Conservation (phyloP, 78 protist genomes). For the Dictyostelium discoideum region DNA sequence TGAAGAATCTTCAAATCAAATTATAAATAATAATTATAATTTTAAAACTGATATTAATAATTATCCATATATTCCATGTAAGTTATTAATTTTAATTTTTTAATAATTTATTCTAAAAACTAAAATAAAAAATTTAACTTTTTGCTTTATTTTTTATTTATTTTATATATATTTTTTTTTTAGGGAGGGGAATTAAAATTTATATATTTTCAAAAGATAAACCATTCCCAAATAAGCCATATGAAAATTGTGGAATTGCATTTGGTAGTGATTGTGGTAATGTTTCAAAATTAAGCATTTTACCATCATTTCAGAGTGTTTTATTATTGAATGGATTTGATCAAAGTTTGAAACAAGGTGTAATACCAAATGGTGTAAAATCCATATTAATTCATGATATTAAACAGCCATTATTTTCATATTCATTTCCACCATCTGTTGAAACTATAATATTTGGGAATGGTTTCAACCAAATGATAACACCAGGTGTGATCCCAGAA, state of each 20-base stretch:
- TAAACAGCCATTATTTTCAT: not conserved
- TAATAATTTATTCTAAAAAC: too few relatives aligned
- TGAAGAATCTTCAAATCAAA: not conserved
- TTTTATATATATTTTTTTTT: too few relatives aligned
- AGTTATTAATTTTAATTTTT: not conserved
- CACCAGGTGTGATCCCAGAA: not conserved
- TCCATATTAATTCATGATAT: not conserved
- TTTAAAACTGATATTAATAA: not conserved
- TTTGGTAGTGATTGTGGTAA: not conserved
- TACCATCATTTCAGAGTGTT: not conserved
- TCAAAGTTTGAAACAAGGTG: not conserved
- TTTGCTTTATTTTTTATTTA: too few relatives aligned
- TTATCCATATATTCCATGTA: not conserved
- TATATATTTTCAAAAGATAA: not conserved
- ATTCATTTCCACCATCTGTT: not conserved
- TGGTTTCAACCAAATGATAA: not conserved
- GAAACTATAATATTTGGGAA: not conserved
- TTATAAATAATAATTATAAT: too few relatives aligned
- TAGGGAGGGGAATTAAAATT: not conserved
- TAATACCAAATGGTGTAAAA: not conserved
- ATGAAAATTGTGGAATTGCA: not conserved
- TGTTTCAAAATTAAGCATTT: not conserved
- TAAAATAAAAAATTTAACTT: too few relatives aligned
- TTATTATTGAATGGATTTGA: not conserved
- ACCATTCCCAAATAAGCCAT: not conserved